A percentile compares a stretch with the other conserved stretches of the same genome.
Evolutionary conservation across 2,329 filamentous ascomycete species (phyloP).

Genomic region (Alternaria gaisen): DNA sequence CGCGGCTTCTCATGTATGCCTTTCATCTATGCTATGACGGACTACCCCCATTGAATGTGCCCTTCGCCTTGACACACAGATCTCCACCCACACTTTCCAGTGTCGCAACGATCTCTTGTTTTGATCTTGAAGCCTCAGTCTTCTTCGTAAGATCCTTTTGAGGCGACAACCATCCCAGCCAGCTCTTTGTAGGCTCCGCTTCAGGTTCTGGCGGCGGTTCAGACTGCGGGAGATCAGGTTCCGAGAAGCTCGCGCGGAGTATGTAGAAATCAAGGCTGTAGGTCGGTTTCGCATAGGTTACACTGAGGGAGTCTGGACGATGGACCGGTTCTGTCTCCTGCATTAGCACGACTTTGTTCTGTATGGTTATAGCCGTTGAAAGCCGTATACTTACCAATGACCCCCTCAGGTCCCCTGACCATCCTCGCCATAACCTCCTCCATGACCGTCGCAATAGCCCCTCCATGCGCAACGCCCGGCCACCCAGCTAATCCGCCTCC

Average conservation of each 20-base stretch:
- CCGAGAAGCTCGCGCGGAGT: slow-evolving; percentile 59
- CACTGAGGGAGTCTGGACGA: slow-evolving; percentile 50
- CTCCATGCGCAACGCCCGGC: slow-evolving; percentile 77
- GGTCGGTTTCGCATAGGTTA: slow-evolving; percentile 71
- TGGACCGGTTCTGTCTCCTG: slow-evolving; percentile 33
- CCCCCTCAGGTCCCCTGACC: slow-evolving; percentile 61
- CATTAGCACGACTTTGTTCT: neutral
- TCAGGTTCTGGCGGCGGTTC: slow-evolving; percentile 36
- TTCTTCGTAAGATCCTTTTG: slow-evolving; percentile 58
- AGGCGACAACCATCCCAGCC: slow-evolving; percentile 41
- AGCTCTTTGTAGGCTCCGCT: slow-evolving; percentile 39
- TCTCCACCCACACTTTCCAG: slow-evolving; percentile 65
- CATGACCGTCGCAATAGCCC: slow-evolving; percentile 71
- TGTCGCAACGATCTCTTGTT: slow-evolving; percentile 60
- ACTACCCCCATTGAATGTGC: neutral
- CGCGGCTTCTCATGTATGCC: neutral
- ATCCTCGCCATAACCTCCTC: slow-evolving; percentile 75
- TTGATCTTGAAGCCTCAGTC: slow-evolving; percentile 23
- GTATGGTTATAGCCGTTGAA: neutral
- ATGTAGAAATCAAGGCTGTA: slow-evolving; percentile 70
- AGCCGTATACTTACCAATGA: slow-evolving; percentile 35
- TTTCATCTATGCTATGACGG: neutral
- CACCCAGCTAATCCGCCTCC: slow-evolving; percentile 72
- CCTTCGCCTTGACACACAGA: slow-evolving; percentile 54
- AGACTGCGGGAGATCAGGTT: slow-evolving; percentile 34